A percentile compares a stretch with the other conserved stretches of the same genome.
Evolutionary conservation across 2,329 filamentous ascomycete genomes (phyloP).

Genomic region (Leptographium flavum): DNA sequence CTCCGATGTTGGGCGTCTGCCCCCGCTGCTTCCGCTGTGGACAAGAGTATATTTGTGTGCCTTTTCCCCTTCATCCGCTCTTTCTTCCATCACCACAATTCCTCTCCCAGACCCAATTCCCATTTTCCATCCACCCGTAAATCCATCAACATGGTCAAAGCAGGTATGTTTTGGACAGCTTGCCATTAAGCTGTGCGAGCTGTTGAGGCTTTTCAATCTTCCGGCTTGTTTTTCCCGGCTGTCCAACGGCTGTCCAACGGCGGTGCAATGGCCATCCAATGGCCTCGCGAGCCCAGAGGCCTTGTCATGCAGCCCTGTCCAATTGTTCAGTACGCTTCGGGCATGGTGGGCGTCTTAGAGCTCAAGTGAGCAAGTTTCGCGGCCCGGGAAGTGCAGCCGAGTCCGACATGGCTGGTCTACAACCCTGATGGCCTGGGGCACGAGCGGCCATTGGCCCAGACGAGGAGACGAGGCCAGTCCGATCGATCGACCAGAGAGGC

Average conservation of each 20-base stretch:
- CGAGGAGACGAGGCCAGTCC: background rate
- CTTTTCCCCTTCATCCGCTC: background rate
- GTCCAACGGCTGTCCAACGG: too few relatives aligned
- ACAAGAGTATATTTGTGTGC: background rate
- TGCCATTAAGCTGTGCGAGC: too few relatives aligned
- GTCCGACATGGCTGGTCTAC: slow-evolving; percentile 1
- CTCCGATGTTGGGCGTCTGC: slow-evolving; percentile 7
- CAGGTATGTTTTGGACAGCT: slow-evolving; percentile 47
- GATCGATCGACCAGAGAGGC: too few relatives aligned
- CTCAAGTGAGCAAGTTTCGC: slow-evolving; percentile 8
- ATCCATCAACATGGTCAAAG: slow-evolving; percentile 85
- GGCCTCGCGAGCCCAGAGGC: too few relatives aligned
- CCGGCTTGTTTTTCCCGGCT: too few relatives aligned
- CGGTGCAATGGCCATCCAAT: too few relatives aligned
- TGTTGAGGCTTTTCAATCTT: too few relatives aligned
- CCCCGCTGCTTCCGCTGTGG: slow-evolving; percentile 5
- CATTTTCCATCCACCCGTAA: background rate
- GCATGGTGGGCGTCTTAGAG: background rate
- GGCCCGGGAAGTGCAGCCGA: background rate
- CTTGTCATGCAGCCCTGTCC: background rate
- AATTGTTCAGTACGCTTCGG: background rate
- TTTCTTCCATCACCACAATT: background rate
- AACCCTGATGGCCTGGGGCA: slow-evolving; percentile 30
- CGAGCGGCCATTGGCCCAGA: background rate
- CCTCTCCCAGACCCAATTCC: background rate